phyloP scores from a whole-genome alignment of 306 rosid species.

The Echinosophora koreensis region DNA sequence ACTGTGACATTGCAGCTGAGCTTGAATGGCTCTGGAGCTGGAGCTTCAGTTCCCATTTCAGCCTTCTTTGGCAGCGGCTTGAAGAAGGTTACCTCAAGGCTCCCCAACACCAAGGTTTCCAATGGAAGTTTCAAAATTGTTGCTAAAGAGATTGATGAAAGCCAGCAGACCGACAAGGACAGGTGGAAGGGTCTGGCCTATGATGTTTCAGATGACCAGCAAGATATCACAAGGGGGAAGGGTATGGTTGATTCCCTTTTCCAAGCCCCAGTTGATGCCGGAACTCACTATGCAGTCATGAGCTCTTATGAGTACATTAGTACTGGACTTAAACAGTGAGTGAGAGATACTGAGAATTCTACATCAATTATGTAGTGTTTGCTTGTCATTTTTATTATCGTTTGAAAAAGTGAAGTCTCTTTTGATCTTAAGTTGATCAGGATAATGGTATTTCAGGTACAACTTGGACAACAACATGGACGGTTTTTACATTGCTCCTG shows the following conservation, averaged over 20 bases:
- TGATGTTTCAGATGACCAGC: constrained; percentile 84
- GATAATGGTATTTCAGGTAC: constrained; percentile 58
- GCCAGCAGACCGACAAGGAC: constrained; percentile 67
- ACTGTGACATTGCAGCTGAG: constrained; percentile 66
- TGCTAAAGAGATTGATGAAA: constrained; percentile 65
- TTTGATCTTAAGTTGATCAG: constrained; percentile 22
- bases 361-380: background rate
- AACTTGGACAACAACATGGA: constrained; percentile 75
- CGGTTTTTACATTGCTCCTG: constrained; percentile 93
- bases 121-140: constrained; percentile 64
- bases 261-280: constrained; percentile 70
- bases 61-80: constrained; percentile 78
- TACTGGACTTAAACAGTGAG: constrained; percentile 74
- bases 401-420: background rate
- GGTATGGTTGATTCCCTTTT: constrained; percentile 85
- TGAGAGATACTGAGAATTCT: background rate
- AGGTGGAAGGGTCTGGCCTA: constrained; percentile 74
- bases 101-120: constrained; percentile 56
- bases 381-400: constrained; percentile 12
- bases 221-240: constrained; percentile 94
- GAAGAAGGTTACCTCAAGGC: constrained; percentile 75
- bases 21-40: constrained; percentile 68
- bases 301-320: constrained; percentile 88
- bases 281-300: constrained; percentile 85
- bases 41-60: constrained; percentile 68